Conservation (phyloP, 1,139 yeast genomes). For the Candida pseudocylindracea region DNA sequence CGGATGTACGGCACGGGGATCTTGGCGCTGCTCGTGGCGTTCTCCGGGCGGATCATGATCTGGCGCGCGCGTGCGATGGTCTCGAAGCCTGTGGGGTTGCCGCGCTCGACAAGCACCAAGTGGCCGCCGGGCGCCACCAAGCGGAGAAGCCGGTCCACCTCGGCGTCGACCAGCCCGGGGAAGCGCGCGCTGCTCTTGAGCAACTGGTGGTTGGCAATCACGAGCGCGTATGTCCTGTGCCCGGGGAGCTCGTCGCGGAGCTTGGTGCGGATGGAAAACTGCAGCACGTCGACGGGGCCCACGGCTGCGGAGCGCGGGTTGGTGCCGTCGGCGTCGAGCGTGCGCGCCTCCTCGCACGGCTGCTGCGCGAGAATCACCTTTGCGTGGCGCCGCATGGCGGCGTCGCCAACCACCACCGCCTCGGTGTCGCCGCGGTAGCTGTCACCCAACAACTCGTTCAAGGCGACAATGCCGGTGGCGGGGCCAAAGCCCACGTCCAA, state of each 20-base stretch:
- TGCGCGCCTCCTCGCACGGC: conserved; percentile 18
- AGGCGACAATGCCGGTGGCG: conserved; percentile 75
- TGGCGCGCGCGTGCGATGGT: conserved; percentile 80
- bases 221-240: conserved; percentile 42
- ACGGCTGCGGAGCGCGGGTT: conserved; percentile 9
- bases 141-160: conserved; percentile 33
- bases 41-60: conserved; percentile 66
- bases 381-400: conserved; percentile 64
- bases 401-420: conserved; percentile 4
- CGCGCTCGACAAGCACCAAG: conserved; percentile 63
- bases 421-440: conserved; percentile 2
- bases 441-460: conserved; percentile 56
- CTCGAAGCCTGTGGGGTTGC: conserved; percentile 80
- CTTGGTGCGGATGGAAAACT: conserved; percentile 27
- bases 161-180: conserved; percentile 54
- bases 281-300: conserved; percentile 39
- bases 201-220: conserved; percentile 70
- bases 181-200: conserved; percentile 35
- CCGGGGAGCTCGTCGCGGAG: conserved; percentile 26
- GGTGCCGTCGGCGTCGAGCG: conserved; percentile 4
- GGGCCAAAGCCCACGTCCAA: conserved; percentile 85
- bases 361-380: conserved; percentile 57
- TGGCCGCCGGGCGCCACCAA: conserved; percentile 61
- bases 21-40: conserved; percentile 27
- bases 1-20: conserved; percentile 51